phyloP scores from a whole-genome alignment of 306 rosid species.

The Cicer pinnatifidum region DNA sequence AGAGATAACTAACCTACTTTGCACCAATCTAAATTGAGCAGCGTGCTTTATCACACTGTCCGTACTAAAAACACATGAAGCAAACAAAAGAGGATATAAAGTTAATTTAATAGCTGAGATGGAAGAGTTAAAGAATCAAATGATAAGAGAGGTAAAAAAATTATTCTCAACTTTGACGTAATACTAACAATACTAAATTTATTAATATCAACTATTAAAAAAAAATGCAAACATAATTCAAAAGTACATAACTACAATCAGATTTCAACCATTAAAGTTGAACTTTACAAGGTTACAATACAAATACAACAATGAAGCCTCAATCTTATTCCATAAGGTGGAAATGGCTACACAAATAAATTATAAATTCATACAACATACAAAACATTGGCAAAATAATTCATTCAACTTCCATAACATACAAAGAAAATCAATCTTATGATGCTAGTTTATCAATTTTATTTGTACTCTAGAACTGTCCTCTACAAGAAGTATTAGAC shows the following conservation, averaged over 20 bases:
- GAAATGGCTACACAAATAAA: constrained; percentile 5
- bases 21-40: too few species aligned
- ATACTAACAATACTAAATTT: too few species aligned
- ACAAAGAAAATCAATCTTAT: constrained; percentile 12
- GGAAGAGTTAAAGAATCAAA: too few species aligned
- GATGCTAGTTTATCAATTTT: constrained; percentile 33
- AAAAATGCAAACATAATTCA: neutral
- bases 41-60: too few species aligned
- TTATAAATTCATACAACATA: constrained; percentile 30
- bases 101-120: too few species aligned
- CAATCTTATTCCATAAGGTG: neutral
- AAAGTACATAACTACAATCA: constrained; percentile 1
- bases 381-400: constrained; percentile 7
- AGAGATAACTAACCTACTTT: too few species aligned
- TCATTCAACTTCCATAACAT: constrained; percentile 28
- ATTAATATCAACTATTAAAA: too few species aligned
- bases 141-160: too few species aligned
- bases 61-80: too few species aligned
- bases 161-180: too few species aligned
- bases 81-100: too few species aligned
- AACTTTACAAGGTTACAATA: constrained; percentile 1
- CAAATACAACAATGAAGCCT: constrained; percentile 6
- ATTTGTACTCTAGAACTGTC: constrained; percentile 30
- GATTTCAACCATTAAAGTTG: neutral
- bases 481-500: constrained; percentile 32